Base-by-base conservation (phyloP, 768 basidiomycete species). In the Leccinum longicurvipes region DNA sequence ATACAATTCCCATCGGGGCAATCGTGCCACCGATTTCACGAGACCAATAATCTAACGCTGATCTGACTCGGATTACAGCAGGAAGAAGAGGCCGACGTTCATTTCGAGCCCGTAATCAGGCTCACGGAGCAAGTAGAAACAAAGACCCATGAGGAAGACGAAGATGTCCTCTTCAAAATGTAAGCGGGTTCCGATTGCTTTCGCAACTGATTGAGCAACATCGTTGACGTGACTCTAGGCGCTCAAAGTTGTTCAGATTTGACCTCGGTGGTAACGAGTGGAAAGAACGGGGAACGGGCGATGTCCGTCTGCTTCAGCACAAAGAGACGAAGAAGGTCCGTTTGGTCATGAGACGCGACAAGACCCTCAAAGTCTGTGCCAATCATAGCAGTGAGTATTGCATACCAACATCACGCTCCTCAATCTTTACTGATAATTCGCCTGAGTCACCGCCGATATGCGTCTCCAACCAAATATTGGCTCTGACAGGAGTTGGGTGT, bases 401-500 rank as follows among this genome's bases (percentile, higher is more conserved):
- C 14, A 24, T 32, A 34, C 50, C 44, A n/a, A 19, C 29, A 44
- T 24, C 23, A 51, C 12, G 23, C 39, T 48, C 53, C 31, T n/a
- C 21, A n/a, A 44, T 12, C 9, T 12, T 41, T n/a, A 45, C 51
- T 60, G 17, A 62, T 58, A 21, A 46, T 27, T 36, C 32, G 53
- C 34, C 50, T 29, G 63, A 98, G 96, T 98, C 71, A 75, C 90
- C 24, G 58, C 80, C 41, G 94, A 97, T 61, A 98, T 98, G 93
- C 84, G 77, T 64, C 86, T 99, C 62, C 93, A 96, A 70, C 92
- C 95, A 67, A 98, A 98, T 76, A 92, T 98, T 66, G 96, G 95
- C 50, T 98, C 95, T 50, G 97, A 99, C 79, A 84, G 97, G 74
- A 96, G 93, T 66, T 98, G 97, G 97, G 95, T 99, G 31, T 98